Conservation (phyloP, 2,329 filamentous ascomycete species). For the Fusarium udum region DNA sequence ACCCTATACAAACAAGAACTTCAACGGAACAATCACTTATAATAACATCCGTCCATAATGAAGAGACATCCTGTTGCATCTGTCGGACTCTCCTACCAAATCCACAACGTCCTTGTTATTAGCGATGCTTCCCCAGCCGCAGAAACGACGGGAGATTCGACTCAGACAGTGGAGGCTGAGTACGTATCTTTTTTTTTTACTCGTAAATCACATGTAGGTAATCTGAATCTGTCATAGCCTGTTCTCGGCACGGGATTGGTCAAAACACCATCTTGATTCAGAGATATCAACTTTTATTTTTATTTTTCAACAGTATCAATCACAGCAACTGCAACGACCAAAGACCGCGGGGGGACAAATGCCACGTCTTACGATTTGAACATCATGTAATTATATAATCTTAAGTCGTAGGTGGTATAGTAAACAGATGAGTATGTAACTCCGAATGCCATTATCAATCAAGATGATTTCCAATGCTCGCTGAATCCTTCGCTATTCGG, state of each 20-base stretch:
- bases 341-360: not conserved
- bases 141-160: conserved; percentile 5
- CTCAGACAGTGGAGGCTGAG: not conserved
- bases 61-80: not conserved
- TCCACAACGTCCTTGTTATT: not conserved
- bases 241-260: conserved; percentile 30
- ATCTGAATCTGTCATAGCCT: conserved; percentile 41
- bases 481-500: conserved; percentile 17
- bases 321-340: conserved; percentile 3
- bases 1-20: not conserved
- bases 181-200: conserved; percentile 17
- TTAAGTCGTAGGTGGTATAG: not conserved
- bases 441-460: conserved; percentile 6
- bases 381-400: not conserved
- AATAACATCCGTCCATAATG: not conserved
- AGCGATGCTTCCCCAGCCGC: not conserved
- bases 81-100: conserved; percentile 14
- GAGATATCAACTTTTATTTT: conserved; percentile 37
- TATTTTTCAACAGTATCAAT: conserved; percentile 14
- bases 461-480: not conserved
- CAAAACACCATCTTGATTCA: conserved; percentile 12
- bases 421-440: not conserved
- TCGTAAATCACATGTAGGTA: conserved; percentile 36
- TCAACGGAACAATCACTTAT: not conserved
- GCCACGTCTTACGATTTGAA: conserved; percentile 22